Percentiles rank a stretch among this genome's conserved stretches.
phyloP scores from a whole-genome alignment of 495 filamentous ascomycete genomes.

The Neurospora sp. region DNA sequence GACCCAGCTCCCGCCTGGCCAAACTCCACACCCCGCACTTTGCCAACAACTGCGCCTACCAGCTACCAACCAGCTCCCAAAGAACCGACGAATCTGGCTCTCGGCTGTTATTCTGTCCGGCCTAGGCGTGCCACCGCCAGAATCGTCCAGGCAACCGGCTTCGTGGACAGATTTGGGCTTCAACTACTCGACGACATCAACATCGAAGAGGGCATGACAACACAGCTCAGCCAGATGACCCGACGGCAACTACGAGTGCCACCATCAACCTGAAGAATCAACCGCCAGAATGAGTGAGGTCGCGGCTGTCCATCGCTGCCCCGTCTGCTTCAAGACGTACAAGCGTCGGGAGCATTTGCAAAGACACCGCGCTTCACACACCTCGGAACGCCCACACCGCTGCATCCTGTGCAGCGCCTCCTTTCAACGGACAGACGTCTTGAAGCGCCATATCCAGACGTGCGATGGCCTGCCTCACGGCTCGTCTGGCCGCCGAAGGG shows the following conservation, averaged over 20 bases:
- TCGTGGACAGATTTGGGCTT: background rate
- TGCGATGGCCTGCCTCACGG: conserved; percentile 14
- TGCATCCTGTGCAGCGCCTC: conserved; percentile 20
- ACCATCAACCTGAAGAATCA: background rate
- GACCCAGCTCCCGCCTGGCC: background rate
- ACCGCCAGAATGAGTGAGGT: background rate
- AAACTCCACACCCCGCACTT: background rate
- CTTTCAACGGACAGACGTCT: conserved; percentile 23
- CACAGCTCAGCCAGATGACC: background rate
- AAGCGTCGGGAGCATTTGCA: conserved; percentile 24
- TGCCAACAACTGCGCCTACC: background rate
- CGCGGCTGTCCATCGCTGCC: conserved; percentile 15
- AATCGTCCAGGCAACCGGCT: background rate
- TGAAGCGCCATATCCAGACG: conserved; percentile 23
- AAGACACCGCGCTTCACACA: conserved; percentile 20
- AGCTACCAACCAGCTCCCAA: background rate
- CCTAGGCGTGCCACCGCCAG: background rate
- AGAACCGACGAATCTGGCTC: background rate
- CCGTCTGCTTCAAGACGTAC: conserved; percentile 24
- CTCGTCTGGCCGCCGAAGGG: conserved; percentile 14
- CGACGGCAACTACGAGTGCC: background rate
- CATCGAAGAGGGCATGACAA: background rate
- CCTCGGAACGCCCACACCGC: conserved; percentile 18
- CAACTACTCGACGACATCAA: background rate
- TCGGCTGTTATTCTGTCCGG: background rate